These are phyloP conservation scores for Hemerocallis citrina DNA, from an alignment of 106 monocot species.

Conservation along the genomic window DNA sequence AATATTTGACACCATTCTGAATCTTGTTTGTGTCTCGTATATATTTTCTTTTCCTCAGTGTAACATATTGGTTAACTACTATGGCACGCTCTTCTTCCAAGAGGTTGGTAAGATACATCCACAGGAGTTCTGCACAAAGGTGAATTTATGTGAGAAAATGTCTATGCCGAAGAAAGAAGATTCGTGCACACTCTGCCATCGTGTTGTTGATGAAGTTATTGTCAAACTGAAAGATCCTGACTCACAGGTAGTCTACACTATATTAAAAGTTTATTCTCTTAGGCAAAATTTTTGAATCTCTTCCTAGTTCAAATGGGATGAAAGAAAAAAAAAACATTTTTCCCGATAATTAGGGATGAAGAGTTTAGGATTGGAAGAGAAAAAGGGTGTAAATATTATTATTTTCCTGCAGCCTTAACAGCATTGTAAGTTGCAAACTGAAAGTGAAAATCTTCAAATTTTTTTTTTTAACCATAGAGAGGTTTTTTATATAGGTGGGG, in stretches of 20 bases:
- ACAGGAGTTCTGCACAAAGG: conserved; percentile 48
- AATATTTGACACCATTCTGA: not conserved
- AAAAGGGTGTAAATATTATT: too few relatives aligned
- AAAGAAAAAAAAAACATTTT: too few relatives aligned
- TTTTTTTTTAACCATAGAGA: too few relatives aligned
- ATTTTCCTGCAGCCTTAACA: too few relatives aligned
- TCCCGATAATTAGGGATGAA: too few relatives aligned
- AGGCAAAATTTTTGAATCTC: too few relatives aligned
- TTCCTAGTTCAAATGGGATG: too few relatives aligned
- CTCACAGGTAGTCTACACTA: conserved; percentile 41
- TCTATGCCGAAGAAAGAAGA: conserved; percentile 20
- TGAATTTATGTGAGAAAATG: conserved; percentile 36
- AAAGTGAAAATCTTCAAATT: too few relatives aligned
- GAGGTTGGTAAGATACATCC: conserved; percentile 41
- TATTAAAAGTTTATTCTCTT: too few relatives aligned
- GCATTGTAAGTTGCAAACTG: too few relatives aligned
- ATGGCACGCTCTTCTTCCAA: conserved; percentile 47
- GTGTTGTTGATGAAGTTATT: conserved; percentile 31
- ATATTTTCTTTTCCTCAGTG: conserved; percentile 32
- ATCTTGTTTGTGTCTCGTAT: not conserved
- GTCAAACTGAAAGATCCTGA: conserved; percentile 63
- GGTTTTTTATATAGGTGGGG: too few relatives aligned
- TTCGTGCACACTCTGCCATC: conserved; percentile 41
- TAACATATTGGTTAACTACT: conserved; percentile 55
- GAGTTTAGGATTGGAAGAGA: too few relatives aligned